phyloP scores from a whole-genome alignment of 805 yeast genomes.

The Hanseniaspora valbyensis region DNA sequence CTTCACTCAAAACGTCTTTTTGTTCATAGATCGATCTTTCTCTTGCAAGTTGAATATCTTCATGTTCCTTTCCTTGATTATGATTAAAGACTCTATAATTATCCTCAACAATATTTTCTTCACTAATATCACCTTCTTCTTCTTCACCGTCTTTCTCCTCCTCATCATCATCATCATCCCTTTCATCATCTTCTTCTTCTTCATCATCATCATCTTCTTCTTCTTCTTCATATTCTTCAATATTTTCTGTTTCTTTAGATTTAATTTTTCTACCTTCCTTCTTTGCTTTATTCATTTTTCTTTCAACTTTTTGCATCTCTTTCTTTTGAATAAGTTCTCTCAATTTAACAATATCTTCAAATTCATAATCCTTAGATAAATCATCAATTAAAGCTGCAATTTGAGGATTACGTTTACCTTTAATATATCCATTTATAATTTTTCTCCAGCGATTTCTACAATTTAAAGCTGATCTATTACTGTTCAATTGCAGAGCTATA shows the following conservation, averaged over 20 bases:
- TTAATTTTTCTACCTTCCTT: constrained; percentile 4
- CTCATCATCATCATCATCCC: background rate
- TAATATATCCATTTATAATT: constrained; percentile 60
- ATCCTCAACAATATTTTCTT: background rate
- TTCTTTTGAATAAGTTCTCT: constrained; percentile 5
- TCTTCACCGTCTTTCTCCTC: constrained; percentile 1
- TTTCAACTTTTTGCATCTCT: background rate
- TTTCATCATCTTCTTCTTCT: background rate
- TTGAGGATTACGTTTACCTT: constrained; percentile 48
- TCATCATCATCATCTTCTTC: constrained; percentile 14
- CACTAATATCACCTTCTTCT: background rate
- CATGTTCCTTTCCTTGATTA: no score
- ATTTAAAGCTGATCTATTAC: constrained; percentile 71
- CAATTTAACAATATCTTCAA: constrained; percentile 11
- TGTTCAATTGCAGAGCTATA: constrained; percentile 56
- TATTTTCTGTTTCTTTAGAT: constrained; percentile 15
- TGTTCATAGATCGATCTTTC: no score
- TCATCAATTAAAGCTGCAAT: constrained; percentile 20
- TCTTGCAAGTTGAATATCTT: no score
- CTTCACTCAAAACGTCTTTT: background rate
- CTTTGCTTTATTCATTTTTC: background rate
- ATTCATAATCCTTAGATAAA: constrained; percentile 3
- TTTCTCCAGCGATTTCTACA: constrained; percentile 91
- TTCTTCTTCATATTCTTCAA: background rate
- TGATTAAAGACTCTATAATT: no score